Base-by-base conservation (phyloP, 78 protist genomes). In the Bigelowiella natans region DNA sequence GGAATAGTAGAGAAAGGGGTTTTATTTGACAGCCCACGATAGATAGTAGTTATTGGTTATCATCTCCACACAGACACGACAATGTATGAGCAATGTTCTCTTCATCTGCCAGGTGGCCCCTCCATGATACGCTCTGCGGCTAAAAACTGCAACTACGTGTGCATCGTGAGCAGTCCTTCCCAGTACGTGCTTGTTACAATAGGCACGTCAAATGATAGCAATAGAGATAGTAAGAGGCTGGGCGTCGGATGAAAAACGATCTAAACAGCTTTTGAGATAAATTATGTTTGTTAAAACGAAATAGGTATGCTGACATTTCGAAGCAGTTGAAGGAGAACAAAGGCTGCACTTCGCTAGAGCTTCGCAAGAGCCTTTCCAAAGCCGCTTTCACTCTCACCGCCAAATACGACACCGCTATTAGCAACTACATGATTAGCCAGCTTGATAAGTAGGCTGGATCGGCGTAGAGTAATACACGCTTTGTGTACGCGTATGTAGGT, bases 121-220 rank as follows among this genome's bases (percentile, higher is more conserved):
- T 38, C 91, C 2, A 92, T 92, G 93, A 89, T 92, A 88, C 93
- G 93, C 51, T 63, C 89, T 1, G 93, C 91, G 34, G 38, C 91
- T 31, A 92, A 92, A 89, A 92, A 92, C 83, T 90, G 85, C 89
- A 28, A n/a, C 30, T 34, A 37, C 1, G 93, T 92, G 38, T 31
- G 64, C 37, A 82, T 92, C 34, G 36, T 92, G 40, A 85, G 88
- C 89, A 31, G 11, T 39, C 38, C 87, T 36, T 30, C 36, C 39
- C 92, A 85, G 92, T 85, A 51, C 73, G 73, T n/a, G n/a, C n/a
- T n/a, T n/a, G n/a, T n/a, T n/a, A n/a, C n/a, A n/a, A n/a, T 83
- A 36, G 91, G 83, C 39, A 37, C 38, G 86, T 31, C 40, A 31
- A 1, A 38, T 73, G 40, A 31, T n/a, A n/a, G n/a, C n/a, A n/a